phyloP scores from a whole-genome alignment of 2,329 filamentous ascomycete species.

The Trichophyton equinum region DNA sequence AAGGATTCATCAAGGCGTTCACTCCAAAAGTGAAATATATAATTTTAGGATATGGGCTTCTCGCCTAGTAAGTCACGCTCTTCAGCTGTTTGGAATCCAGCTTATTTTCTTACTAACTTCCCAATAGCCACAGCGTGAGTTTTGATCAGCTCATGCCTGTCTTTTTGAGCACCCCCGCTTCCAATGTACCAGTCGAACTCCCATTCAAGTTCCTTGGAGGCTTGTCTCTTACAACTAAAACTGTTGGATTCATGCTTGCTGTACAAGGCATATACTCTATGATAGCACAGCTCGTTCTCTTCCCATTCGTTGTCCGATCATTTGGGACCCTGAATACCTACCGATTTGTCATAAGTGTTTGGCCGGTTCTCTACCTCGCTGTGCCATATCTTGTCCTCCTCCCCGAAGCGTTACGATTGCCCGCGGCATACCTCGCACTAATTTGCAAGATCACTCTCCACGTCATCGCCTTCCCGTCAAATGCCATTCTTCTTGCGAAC shows the following conservation, averaged over 20 bases:
- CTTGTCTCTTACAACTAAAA: slow-evolving; percentile 68
- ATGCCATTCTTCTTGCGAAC: slow-evolving; percentile 79
- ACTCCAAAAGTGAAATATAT: slow-evolving; percentile 75
- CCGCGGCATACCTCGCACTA: slow-evolving; percentile 63
- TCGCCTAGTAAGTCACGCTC: slow-evolving; percentile 67
- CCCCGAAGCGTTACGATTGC: slow-evolving; percentile 56
- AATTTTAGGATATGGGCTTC: slow-evolving; percentile 78
- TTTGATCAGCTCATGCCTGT: slow-evolving; percentile 90
- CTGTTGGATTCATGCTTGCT: slow-evolving; percentile 77
- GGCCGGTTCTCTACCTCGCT: slow-evolving; percentile 75
- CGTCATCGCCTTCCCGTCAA: slow-evolving; percentile 81
- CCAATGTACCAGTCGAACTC: slow-evolving; percentile 42
- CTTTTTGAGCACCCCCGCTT: slow-evolving; percentile 61
- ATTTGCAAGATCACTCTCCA: slow-evolving; percentile 90
- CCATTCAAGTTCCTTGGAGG: slow-evolving; percentile 86
- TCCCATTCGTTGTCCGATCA: slow-evolving; percentile 61
- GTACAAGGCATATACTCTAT: slow-evolving; percentile 84
- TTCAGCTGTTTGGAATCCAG: slow-evolving; percentile 2
- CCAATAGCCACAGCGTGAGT: slow-evolving; percentile 77
- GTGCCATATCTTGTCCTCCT: slow-evolving; percentile 84
- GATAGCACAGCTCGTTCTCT: slow-evolving; percentile 70
- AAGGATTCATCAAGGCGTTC: slow-evolving; percentile 51
- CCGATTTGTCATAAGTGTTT: slow-evolving; percentile 64
- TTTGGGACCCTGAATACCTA: slow-evolving; percentile 74
- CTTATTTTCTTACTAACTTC: slow-evolving; percentile 20